Evolutionary conservation across 2,329 filamentous ascomycete species (phyloP), one percentile per base, ranked within the genome.

Genomic region (Drechslerella coelobrocha): DNA sequence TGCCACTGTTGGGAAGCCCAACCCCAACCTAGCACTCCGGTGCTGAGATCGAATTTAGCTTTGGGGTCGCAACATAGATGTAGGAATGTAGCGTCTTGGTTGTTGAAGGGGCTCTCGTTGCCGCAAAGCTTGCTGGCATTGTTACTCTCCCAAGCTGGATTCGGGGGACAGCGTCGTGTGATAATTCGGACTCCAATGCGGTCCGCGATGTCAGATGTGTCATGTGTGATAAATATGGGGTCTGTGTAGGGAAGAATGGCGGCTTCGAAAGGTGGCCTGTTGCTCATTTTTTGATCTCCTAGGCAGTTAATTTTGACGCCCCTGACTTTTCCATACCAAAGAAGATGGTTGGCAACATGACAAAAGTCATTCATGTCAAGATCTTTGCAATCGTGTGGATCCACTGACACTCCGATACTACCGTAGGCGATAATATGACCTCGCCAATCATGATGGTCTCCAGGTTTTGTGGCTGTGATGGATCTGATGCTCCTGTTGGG

Each of bases 221-320:
- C 27, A n/a, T 31, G n/a, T 2, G 19, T n/a, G 14, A 29, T 26
- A 21, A 61, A 61, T 12, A 61, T 61, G 14, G 43, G 19, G 21
- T 51, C 56, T 19, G 19, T 51, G n/a, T 21, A 9, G 26, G 17
- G 10, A 14, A 57, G 6, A 8, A 51, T n/a, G 45, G 52, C 6
- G 1, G 29, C 26, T 52, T 61, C 56, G 47, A 39, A 61, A 8
- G 39, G 12, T 1, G 56, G 56, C 27, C 29, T 51, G 14, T 61
- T 23, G 9, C 23, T 26, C 12, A 39, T 31, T 12, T 19, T 24
- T 3, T 4, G 31, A 19, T 61, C 56, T 6, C 56, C 56, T 2
- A 17, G 12, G 45, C 56, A 61, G 56, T 61, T 61, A 12, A 61
- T 50, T 17, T 45, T 61, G 37, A 61, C 29, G 37, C 45, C 56